Conservation (phyloP, 2,329 filamentous ascomycete species). For the Rhytidhysteron rufulum region DNA sequence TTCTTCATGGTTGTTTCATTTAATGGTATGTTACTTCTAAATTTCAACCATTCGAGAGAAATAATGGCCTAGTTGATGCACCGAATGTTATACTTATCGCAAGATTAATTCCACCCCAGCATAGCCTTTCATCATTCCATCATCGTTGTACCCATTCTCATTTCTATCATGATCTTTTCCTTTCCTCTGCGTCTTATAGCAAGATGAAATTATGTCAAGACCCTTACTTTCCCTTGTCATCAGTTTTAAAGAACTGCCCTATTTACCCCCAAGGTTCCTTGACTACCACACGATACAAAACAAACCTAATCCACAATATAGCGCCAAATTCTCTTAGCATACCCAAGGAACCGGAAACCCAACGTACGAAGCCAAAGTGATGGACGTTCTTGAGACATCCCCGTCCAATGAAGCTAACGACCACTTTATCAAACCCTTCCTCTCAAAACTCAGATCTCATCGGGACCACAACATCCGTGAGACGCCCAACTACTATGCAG, state of each 20-base stretch:
- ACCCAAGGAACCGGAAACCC: too few relatives aligned
- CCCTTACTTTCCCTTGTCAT: not conserved
- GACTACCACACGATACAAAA: not conserved
- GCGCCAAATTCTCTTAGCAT: not conserved
- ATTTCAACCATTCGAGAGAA: too few relatives aligned
- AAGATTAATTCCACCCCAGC: too few relatives aligned
- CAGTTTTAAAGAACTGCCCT: too few relatives aligned
- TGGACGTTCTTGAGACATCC: too few relatives aligned
- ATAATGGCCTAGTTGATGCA: too few relatives aligned
- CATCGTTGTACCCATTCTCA: not conserved
- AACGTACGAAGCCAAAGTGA: too few relatives aligned
- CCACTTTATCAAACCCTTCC: not conserved
- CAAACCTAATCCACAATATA: not conserved
- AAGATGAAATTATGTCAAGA: not conserved
- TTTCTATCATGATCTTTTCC: not conserved
- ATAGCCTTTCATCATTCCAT: not conserved
- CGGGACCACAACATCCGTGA: conserved; percentile 9
- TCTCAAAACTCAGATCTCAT: not conserved
- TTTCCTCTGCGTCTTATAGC: not conserved
- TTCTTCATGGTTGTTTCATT: too few relatives aligned
- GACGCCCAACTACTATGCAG: conserved; percentile 39
- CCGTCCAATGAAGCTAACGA: too few relatives aligned
- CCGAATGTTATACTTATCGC: too few relatives aligned
- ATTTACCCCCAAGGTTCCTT: too few relatives aligned
- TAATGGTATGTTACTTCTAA: too few relatives aligned